Conservation (phyloP, 805 yeast species). For the Wickerhamomyces chaumierensis region DNA sequence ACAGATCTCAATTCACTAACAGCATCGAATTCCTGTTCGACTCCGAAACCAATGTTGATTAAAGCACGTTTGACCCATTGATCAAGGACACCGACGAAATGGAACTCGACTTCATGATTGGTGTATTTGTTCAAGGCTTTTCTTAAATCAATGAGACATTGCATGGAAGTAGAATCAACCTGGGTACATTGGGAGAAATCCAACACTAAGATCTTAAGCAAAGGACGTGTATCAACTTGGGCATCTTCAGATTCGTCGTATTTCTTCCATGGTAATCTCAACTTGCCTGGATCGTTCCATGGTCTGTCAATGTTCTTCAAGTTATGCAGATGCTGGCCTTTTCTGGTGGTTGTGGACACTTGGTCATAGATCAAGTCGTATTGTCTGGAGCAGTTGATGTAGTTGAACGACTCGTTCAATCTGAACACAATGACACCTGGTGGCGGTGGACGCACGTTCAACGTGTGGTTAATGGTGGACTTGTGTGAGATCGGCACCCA, state of each 20-base stretch:
- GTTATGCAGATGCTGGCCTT: slow-evolving; percentile 36
- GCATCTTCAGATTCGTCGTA: slow-evolving; percentile 10
- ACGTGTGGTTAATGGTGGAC: slow-evolving; percentile 39
- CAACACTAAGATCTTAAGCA: slow-evolving; percentile 59
- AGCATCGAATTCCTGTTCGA: slow-evolving; percentile 43
- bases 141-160: slow-evolving; percentile 64
- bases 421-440: slow-evolving; percentile 84
- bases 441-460: slow-evolving; percentile 67
- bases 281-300: slow-evolving; percentile 85
- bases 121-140: slow-evolving; percentile 64
- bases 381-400: slow-evolving; percentile 71
- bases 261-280: slow-evolving; percentile 17
- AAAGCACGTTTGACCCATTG: slow-evolving; percentile 83
- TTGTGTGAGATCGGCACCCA: slow-evolving; percentile 56
- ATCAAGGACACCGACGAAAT: slow-evolving; percentile 72
- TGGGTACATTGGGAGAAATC: slow-evolving; percentile 73
- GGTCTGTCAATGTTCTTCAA: slow-evolving; percentile 46
- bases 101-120: slow-evolving; percentile 79
- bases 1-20: slow-evolving; percentile 14
- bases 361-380: slow-evolving; percentile 59
- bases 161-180: slow-evolving; percentile 72
- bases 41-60: slow-evolving; percentile 68
- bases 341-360: slow-evolving; percentile 47
- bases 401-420: slow-evolving; percentile 70
- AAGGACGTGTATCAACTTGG: slow-evolving; percentile 45